These are phyloP conservation scores for Ustilago cynodontis DNA, from an alignment of 1,284 basidiomycete species.

Conservation along the genomic window DNA sequence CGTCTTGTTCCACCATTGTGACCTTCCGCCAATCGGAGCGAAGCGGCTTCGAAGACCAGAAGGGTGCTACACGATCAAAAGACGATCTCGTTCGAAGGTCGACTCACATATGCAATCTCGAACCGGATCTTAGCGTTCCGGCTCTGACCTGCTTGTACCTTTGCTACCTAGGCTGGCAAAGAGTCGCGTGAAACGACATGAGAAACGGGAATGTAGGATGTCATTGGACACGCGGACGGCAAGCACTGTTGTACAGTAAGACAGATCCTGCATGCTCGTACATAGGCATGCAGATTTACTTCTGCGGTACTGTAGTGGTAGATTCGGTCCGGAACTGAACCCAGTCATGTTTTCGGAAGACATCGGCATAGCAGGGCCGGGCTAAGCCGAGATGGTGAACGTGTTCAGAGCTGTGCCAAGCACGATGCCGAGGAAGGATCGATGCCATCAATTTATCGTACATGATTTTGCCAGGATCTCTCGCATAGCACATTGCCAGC, in stretches of 20 bases:
- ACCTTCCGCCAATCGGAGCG: too few relatives aligned
- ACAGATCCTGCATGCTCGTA: neutral
- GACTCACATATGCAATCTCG: neutral
- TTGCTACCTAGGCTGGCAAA: neutral
- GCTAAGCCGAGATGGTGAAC: neutral
- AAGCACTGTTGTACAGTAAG: neutral
- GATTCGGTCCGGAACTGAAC: neutral
- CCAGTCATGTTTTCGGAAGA: neutral
- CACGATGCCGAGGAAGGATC: neutral
- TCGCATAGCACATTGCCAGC: too few relatives aligned
- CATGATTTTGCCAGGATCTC: neutral
- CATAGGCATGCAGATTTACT: neutral
- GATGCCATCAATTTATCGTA: neutral
- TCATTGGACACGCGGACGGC: neutral
- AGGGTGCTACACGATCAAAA: neutral
- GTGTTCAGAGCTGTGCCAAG: neutral
- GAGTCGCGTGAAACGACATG: neutral
- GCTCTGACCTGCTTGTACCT: neutral
- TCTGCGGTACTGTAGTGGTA: neutral
- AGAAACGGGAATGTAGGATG: constrained; percentile 2
- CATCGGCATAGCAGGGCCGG: neutral
- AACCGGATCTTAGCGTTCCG: neutral
- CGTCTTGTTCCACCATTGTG: neutral
- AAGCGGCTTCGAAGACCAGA: neutral
- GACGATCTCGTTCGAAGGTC: neutral